Evolutionary conservation across 495 filamentous ascomycete species (phyloP), one percentile per base, ranked within the genome.

Genomic region (Hyaloscypha finlandica): DNA sequence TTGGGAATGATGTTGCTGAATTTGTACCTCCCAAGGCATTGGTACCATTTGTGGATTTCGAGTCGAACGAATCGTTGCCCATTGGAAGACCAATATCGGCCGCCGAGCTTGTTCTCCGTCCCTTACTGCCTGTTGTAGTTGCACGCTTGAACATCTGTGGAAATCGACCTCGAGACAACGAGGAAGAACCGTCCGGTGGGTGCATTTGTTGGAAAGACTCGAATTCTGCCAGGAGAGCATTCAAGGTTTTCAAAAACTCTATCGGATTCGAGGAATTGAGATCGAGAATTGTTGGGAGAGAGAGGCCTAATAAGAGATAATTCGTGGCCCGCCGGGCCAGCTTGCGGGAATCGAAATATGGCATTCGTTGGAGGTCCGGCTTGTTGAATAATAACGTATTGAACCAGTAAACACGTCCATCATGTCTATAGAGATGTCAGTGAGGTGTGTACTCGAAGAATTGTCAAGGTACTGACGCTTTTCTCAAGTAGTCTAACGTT

Each of bases 341-440:
- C 73, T 93, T 94, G 69, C 88, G 86, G 31, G 85, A 76, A 69
- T 95, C 90, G 72, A 96, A 93, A 76, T 93, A 96, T 33, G 96
- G 89, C 76, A 97, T 87, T 67, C 86, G 89, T 35, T 84, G 78
- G 35, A 98, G 83, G 75, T 97, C 92, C 30, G 86, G 76, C 69
- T 92, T 92, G 67, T 91, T 89, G 77, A 97, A 97, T 75, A 95
- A 88, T 54, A 97, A 84, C 0, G 95, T 96, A 78, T 97, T 97
- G 78, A 97, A 97, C 93, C 94, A 98, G 80, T 97, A 97, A 29
- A 97, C 88, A 60, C 90, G 89, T 58, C 96, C 94, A 79, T 96
- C 92, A 70, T 97, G 91, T 29, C 93, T 97, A 72, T 42, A 42
- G 31, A 2, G n/a, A 16, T 35, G 53, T 68, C 45, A 68, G 66